phyloP scores from a whole-genome alignment of 495 filamentous ascomycete species.

The Friedmanniomyces simplex region DNA sequence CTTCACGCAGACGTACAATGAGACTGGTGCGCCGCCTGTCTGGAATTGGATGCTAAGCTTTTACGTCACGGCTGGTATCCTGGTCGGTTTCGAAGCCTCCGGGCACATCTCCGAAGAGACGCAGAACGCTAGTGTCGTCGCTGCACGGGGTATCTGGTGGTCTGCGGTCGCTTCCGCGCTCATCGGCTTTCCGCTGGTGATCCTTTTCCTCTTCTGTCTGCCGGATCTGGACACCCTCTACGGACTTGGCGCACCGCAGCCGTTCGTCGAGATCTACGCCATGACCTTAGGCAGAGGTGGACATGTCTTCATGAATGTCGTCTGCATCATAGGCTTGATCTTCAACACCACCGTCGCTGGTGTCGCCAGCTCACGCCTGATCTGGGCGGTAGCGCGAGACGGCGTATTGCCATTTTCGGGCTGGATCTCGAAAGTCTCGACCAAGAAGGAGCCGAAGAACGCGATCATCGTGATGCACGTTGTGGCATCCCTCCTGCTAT shows the following conservation, averaged over 20 bases:
- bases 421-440: conserved; percentile 43
- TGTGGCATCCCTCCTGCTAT: conserved; percentile 40
- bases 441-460: conserved; percentile 41
- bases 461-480: conserved; percentile 45
- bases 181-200: conserved; percentile 42
- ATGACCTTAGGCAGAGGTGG: conserved; percentile 42
- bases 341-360: conserved; percentile 45
- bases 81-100: conserved; percentile 49
- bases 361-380: conserved; percentile 45
- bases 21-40: conserved; percentile 42
- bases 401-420: conserved; percentile 46
- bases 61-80: conserved; percentile 47
- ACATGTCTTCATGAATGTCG: conserved; percentile 45
- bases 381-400: conserved; percentile 47
- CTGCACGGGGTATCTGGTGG: conserved; percentile 47
- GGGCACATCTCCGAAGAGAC: conserved; percentile 50
- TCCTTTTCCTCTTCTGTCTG: conserved; percentile 46
- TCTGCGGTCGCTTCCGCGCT: conserved; percentile 43
- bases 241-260: conserved; percentile 41
- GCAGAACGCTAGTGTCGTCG: conserved; percentile 44
- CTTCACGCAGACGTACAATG: conserved; percentile 49
- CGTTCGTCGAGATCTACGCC: conserved; percentile 45
- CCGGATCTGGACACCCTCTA: conserved; percentile 28
- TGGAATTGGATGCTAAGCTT: conserved; percentile 54
- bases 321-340: conserved; percentile 38